phyloP scores from a whole-genome alignment of 2,329 filamentous ascomycete genomes.

The Epichloe scottii region DNA sequence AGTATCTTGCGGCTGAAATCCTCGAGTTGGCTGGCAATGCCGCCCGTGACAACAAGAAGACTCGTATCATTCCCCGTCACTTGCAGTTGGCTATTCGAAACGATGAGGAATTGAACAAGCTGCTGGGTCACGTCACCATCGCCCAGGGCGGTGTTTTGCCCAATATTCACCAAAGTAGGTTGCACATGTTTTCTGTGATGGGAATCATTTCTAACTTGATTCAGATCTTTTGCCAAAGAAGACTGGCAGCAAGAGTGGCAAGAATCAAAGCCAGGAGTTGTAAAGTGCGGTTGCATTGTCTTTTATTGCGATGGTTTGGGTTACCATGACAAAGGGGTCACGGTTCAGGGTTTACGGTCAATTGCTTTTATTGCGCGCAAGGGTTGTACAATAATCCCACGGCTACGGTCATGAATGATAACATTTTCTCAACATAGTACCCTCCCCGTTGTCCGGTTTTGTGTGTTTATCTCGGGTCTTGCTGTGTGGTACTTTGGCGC shows the following conservation, averaged over 20 bases:
- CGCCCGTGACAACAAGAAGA: conserved; percentile 99
- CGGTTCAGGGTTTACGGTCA: conserved; percentile 61
- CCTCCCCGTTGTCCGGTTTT: not conserved
- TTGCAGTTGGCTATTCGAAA: conserved; percentile 98
- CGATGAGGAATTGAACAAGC: conserved; percentile 99
- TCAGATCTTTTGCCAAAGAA: conserved; percentile 98
- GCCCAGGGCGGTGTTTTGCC: conserved; percentile 94
- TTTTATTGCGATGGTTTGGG: conserved; percentile 47
- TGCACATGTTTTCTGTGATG: not conserved
- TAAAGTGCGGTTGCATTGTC: conserved; percentile 44
- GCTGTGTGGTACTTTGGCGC: not conserved
- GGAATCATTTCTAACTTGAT: conserved; percentile 23
- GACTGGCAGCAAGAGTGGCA: conserved; percentile 77
- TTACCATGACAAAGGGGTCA: conserved; percentile 72
- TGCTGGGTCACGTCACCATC: conserved; percentile 89
- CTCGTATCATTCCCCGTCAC: conserved; percentile 98
- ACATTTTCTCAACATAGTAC: not conserved
- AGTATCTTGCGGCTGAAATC: conserved; percentile 97
- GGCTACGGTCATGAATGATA: conserved; percentile 49
- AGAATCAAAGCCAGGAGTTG: conserved; percentile 88
- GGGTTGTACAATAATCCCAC: conserved; percentile 65
- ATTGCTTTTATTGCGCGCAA: conserved; percentile 37
- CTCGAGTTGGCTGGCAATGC: conserved; percentile 98
- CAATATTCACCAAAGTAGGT: conserved; percentile 94
- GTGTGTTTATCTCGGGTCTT: not conserved